A percentile compares a stretch with the other conserved stretches of the same genome.
Evolutionary conservation across 2,329 filamentous ascomycete species (phyloP).

Genomic region (Colletotrichum graminicola): DNA sequence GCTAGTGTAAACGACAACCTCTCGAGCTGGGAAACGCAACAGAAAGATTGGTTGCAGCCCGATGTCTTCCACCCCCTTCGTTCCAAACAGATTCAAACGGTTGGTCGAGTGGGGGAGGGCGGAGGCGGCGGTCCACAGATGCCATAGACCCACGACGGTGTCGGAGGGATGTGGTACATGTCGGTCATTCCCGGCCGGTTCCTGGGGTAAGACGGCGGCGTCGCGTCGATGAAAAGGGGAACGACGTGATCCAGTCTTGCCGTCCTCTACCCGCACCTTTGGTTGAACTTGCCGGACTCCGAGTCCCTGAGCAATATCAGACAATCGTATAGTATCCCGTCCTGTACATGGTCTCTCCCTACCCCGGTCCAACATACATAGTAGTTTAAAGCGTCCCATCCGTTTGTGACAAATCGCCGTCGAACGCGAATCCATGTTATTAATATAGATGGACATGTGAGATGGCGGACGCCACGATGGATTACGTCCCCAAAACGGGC

Average conservation of each 20-base stretch:
- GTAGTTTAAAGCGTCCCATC: constrained; percentile 18
- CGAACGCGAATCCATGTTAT: not conserved
- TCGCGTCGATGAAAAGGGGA: constrained; percentile 27
- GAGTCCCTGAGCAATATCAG: constrained; percentile 6
- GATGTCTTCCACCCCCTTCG: constrained; percentile 17
- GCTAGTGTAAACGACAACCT: not conserved
- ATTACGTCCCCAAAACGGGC: not conserved
- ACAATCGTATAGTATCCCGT: not conserved
- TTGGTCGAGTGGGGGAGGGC: not conserved
- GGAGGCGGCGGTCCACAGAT: not conserved
- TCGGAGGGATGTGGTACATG: not conserved
- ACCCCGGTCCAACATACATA: constrained; percentile 6
- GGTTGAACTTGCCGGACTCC: constrained; percentile 2
- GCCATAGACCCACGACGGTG: constrained; percentile 2
- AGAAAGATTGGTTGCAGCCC: not conserved
- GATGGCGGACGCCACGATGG: not conserved
- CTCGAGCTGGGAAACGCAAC: not conserved
- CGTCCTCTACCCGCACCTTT: not conserved
- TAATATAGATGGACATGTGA: not conserved
- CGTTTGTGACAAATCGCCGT: constrained; percentile 3
- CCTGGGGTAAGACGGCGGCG: constrained; percentile 16
- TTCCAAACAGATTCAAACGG: constrained; percentile 39
- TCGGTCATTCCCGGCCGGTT: not conserved
- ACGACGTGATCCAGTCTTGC: not conserved
- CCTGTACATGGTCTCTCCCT: not conserved